These are phyloP conservation scores for Vitis labrusca DNA, from an alignment of 164 flowering plant genomes.

Conservation along the genomic window DNA sequence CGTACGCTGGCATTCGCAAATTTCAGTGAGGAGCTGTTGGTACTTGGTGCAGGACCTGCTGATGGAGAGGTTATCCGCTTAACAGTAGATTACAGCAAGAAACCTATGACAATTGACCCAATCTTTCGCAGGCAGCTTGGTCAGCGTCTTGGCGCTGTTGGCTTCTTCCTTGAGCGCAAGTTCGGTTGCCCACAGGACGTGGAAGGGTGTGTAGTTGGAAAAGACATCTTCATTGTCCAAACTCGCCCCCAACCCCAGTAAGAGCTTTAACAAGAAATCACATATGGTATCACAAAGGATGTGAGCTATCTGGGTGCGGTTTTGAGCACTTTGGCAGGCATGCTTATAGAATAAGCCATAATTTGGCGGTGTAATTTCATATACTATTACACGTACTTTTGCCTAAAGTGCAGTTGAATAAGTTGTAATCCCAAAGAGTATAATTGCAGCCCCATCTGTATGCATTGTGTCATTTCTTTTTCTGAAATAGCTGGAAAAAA, in stretches of 20 bases:
- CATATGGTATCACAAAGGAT: no score
- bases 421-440: no score
- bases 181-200: constrained; percentile 90
- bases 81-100: constrained; percentile 88
- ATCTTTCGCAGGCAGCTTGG: constrained; percentile 65
- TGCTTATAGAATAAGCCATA: no score
- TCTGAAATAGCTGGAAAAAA: no score
- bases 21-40: constrained; percentile 82
- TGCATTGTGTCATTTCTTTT: no score
- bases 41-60: constrained; percentile 57
- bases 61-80: constrained; percentile 65
- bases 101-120: constrained; percentile 68
- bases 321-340: no score
- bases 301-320: no score
- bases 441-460: no score
- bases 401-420: no score
- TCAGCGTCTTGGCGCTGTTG: constrained; percentile 72
- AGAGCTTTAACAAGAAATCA: neutral
- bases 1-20: constrained; percentile 81
- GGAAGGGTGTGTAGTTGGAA: constrained; percentile 86
- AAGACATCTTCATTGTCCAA: constrained; percentile 76
- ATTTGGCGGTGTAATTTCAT: no score
- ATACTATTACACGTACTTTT: no score
- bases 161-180: constrained; percentile 75
- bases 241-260: constrained; percentile 80